These are phyloP conservation scores for Hypoxylon crocopeplum DNA, from an alignment of 495 filamentous ascomycete genomes.

Conservation along the genomic window DNA sequence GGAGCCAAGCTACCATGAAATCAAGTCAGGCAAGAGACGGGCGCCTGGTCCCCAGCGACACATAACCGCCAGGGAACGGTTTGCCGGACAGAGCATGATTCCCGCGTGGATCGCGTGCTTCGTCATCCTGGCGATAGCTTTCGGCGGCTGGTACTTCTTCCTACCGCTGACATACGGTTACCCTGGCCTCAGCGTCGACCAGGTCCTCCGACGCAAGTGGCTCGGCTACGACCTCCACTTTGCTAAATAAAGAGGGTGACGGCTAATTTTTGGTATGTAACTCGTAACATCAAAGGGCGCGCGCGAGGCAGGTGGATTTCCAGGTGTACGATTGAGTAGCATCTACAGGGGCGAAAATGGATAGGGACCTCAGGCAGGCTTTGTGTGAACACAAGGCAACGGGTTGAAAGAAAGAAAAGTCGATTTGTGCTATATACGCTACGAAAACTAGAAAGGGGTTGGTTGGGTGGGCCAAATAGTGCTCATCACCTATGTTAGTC, in stretches of 20 bases:
- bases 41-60: slow-evolving; percentile 54
- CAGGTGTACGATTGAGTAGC: slow-evolving; percentile 29
- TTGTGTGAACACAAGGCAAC: slow-evolving; percentile 16
- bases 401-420: slow-evolving; percentile 16
- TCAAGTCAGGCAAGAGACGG: slow-evolving; percentile 61
- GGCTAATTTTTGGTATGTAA: slow-evolving; percentile 28
- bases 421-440: no score
- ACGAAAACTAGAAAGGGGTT: no score
- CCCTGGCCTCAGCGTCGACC: slow-evolving; percentile 82
- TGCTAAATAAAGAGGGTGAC: slow-evolving; percentile 73
- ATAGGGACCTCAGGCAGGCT: slow-evolving; percentile 20
- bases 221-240: slow-evolving; percentile 97
- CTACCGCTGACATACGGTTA: slow-evolving; percentile 93
- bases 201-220: slow-evolving; percentile 90
- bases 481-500: no score
- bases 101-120: slow-evolving; percentile 77
- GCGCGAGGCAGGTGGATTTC: slow-evolving; percentile 1
- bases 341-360: slow-evolving; percentile 33
- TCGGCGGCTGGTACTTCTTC: slow-evolving; percentile 90
- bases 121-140: slow-evolving; percentile 71
- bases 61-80: slow-evolving; percentile 76
- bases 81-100: slow-evolving; percentile 78
- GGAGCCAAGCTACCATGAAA: slow-evolving; percentile 49
- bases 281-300: slow-evolving; percentile 8
- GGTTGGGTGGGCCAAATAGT: no score